Percentiles rank a stretch among this genome's conserved stretches.
These are phyloP conservation scores for Candida sp. DNA, from an alignment of 1,139 yeast species.

Conservation along the genomic window DNA sequence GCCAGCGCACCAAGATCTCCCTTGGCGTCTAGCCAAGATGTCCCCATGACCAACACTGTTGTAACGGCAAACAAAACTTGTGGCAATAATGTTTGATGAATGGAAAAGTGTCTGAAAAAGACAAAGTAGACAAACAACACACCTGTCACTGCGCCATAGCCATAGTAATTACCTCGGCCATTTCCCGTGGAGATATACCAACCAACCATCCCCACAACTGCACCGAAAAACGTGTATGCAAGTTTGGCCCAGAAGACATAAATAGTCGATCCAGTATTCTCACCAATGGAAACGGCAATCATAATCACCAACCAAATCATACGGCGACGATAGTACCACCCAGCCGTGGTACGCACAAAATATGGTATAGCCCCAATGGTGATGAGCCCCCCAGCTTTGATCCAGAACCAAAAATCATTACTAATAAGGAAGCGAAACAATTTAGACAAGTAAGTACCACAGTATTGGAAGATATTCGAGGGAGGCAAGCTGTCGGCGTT, in stretches of 20 bases:
- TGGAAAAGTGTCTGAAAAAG: conserved; percentile 38
- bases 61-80: conserved; percentile 33
- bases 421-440: conserved; percentile 21
- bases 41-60: conserved; percentile 36
- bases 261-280: conserved; percentile 38
- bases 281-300: conserved; percentile 36
- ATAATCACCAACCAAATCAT: conserved; percentile 40
- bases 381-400: conserved; percentile 29
- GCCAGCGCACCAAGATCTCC: conserved; percentile 19
- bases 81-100: conserved; percentile 33
- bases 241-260: conserved; percentile 31
- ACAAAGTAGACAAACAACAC: conserved; percentile 26
- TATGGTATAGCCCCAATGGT: conserved; percentile 31
- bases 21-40: conserved; percentile 35
- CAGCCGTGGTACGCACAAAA: conserved; percentile 32
- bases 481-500: conserved; percentile 40
- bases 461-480: conserved; percentile 21
- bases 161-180: conserved; percentile 36
- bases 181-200: conserved; percentile 43
- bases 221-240: conserved; percentile 34
- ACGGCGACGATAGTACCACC: conserved; percentile 32
- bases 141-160: conserved; percentile 34
- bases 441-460: conserved; percentile 21
- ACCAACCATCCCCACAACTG: conserved; percentile 34
- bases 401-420: conserved; percentile 35